Evolutionary conservation across 257 asterid genomes (phyloP), one percentile per base, ranked within the genome.

Genomic region (Solanum bulbocastanum): DNA sequence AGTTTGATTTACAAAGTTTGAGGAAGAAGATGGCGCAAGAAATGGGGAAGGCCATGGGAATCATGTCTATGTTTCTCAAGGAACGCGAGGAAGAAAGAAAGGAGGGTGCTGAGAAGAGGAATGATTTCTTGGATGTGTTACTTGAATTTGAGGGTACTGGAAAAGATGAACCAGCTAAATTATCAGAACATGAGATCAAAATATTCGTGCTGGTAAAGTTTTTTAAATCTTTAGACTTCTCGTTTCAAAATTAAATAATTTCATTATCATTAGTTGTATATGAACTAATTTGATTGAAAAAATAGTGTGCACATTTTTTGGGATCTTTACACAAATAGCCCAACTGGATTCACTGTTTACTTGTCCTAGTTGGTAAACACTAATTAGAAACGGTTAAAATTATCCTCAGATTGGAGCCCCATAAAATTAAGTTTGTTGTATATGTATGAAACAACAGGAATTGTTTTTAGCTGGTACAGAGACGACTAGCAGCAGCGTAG

Each of bases 1-100:
- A 92, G 90, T 39, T 91, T 2, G 97, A 94, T 86, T 95, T 94
- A 11, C 97, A 93, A 60, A 93, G 94, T 1, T 76, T 94, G 91
- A 85, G 89, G 78, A 86, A 93, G 76, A 90, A 81, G 30, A 90
- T 89, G 33, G 88, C 91, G 1, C 83, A 88, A 2, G 95, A 94
- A 23, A 86, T 91, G 90, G 92, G 83, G 40, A 91, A 65, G 8
- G 91, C 93, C n/a, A 30, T 94, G 87, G 84, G 85, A 49, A 88
- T 93, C 5, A 94, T 86, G 23, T 91, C 79, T 1, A 88, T 72
- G 30, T 92, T 90, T 40, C 91, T 94, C 23, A 86, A 90, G 23
- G 93, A 88, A 46, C 83, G 94, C 60, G 25, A 42, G 46, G 90
- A 86, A 56, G 92, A 90, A 74, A 69, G 84, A 75, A 52, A 78